Evolutionary conservation across 2,329 filamentous ascomycete species (phyloP), one percentile per base, ranked within the genome.

Genomic region (Talaromyces sp.): DNA sequence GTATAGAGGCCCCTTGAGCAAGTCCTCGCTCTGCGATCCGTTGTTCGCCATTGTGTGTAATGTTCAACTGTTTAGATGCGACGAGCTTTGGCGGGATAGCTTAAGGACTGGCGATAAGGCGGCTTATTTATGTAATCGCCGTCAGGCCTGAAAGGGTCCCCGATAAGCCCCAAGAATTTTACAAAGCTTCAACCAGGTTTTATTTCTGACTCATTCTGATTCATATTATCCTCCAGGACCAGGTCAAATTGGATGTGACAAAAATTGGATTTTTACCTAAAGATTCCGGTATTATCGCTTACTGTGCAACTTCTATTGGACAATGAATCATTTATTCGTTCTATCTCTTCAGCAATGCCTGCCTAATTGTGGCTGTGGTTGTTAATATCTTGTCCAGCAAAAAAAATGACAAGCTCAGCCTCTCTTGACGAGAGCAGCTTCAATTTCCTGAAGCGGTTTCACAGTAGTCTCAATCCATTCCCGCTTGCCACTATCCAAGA

Each of bases 401-500:
- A 34, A 53, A 31, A 5, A 31, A 22, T 11, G 51, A 34, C 53
- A 13, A 25, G 31, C n/a, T 38, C 53, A 56, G 53, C 27, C 43
- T 25, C 58, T 53, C 34, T 53, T 61, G 3, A 40, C 34, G 15
- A 64, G 62, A 31, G 43, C 54, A n/a, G 15, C 22, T 34, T 64
- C 62, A 29, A 53, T 49, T 31, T 58, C 56, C 36, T 53, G 25
- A 59, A 64, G 62, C n/a, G 62, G 62, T 29, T 64, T 59, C 22
- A 64, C 62, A 5, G 31, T 64, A 19, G 22, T 38, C 22, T 31
- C 62, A 31, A 84, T 78, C 81, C 80, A 83, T 22, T 73, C 70
- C 69, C 80, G 79, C 76, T 83, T 83, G 72, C 80, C 79, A 43
- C 71, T 72, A 66, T 80, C 79, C 1, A 72, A 67, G 68, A 81